Conservation (phyloP, 176 grass and related monocot species). For the Ampelocalamus luodianensis region DNA sequence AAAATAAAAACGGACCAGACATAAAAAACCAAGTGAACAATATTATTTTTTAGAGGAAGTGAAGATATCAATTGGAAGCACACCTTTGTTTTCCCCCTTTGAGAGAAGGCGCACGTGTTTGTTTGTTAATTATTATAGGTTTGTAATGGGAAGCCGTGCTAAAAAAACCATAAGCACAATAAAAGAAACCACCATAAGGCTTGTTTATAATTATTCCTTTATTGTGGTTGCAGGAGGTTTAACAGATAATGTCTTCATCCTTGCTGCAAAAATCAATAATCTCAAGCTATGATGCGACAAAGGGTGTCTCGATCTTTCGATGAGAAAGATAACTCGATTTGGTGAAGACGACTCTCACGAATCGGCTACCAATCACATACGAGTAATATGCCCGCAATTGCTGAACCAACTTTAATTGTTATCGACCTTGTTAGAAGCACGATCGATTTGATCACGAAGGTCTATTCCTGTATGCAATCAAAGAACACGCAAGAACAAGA, state of each 20-base stretch:
- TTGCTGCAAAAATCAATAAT: conserved; percentile 84
- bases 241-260: conserved; percentile 85
- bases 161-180: not conserved
- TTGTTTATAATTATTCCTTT: conserved; percentile 27
- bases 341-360: too few relatives aligned
- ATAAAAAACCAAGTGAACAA: not conserved
- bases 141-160: not conserved
- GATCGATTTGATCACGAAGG: too few relatives aligned
- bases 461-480: too few relatives aligned
- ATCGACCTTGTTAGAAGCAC: too few relatives aligned
- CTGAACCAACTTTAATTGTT: too few relatives aligned
- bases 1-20: conserved; percentile 4
- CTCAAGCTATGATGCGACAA: too few relatives aligned
- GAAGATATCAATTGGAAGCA: not conserved
- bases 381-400: too few relatives aligned
- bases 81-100: not conserved
- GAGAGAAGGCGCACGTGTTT: not conserved
- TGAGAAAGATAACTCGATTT: too few relatives aligned
- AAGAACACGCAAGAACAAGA: too few relatives aligned
- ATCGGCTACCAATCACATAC: too few relatives aligned
- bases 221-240: conserved; percentile 68
- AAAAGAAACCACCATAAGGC: not conserved
- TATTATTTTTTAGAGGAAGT: too few relatives aligned
- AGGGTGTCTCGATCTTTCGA: too few relatives aligned
- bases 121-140: not conserved